Base-by-base conservation (phyloP, 768 basidiomycete species). In the Boletus subcaerulescens region DNA sequence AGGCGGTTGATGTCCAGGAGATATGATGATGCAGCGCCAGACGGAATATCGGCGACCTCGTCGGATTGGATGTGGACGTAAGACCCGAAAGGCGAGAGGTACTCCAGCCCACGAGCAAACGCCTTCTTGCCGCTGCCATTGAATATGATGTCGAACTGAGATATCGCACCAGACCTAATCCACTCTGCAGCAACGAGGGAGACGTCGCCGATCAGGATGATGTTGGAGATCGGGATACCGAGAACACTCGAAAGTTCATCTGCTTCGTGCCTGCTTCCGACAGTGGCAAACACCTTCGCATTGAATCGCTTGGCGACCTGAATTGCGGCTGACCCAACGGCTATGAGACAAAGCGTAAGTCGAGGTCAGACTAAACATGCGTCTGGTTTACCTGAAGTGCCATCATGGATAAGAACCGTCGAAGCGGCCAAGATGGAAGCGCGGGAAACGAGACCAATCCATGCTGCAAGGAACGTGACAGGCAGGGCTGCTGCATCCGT, bases 341-440 rank as follows among this genome's bases (percentile, higher is more conserved):
- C 68, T 69, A 20, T 24, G 29, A 46, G 32, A 17, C 2, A 20
- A 26, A 17, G 35, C 35, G 17, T 57, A 18, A 61, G 56, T 15
- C 33, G 20, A 36, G 1, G 10, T 32, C 22, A 18, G 4, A 33
- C 26, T 38, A 7, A 18, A 14, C 3, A 17, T 5, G 18, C 4
- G 4, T 36, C 4, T 14, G 12, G n/a, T 32, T n/a, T 52, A 69
- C 67, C 60, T 49, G 68, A 68, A 32, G 56, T 31, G 14, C 60
- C 68, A 44, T 68, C 64, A 17, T 69, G 68, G 18, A 69, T 48
- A 6, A 70, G 61, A 22, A 70, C 53, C 3, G 56, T 55, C 11
- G 68, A 70, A 48, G 57, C 56, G 5, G 65, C 40, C 0, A 57
- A 57, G 40, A 69, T 55, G 13, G 55, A 48, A 41, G 54, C 62